Evolutionary conservation across 2,329 filamentous ascomycete genomes (phyloP), one percentile per base, ranked within the genome.

Genomic region (Periconia sp.): DNA sequence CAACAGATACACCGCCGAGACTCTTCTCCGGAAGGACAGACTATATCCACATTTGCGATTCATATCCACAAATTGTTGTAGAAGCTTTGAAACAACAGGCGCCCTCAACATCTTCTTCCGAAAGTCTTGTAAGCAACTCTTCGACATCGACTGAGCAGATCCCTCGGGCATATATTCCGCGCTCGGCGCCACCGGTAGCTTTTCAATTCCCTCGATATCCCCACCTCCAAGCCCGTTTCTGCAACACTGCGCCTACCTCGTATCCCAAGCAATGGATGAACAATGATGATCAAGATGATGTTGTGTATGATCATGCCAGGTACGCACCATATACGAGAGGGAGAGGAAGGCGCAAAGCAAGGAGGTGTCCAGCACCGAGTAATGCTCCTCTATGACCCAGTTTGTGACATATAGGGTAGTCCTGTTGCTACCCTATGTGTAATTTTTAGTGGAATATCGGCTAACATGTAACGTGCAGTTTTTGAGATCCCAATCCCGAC

Each of bases 1-100:
- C 18, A 8, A 24, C 33, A 10, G 8, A 22, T 10, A 10, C 22
- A 7, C 12, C 15, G 7, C 36, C 23, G 21, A 9, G 28, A 5
- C 26, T 30, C 3, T 11, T 19, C 4, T 16, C 21, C 5, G 16
- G 29, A 10, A 40, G 46, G n/a, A 45, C 48, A 4, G 57, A 65
- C 30, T 59, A 47, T 25, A 50, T 64, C 30, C 43, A 54, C 21
- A 50, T 61, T 2, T 52, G 54, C 15, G 58, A 61, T 6, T 46
- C 59, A 12, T 54, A 55, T 15, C 58, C 59, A 5, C 36, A 40
- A 6, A 40, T 58, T 4, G 36, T 63, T 6, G 36, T 53, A 7
- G 40, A 57, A 33, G 40, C 25, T 2, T 35, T 56, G 5, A 46
- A 48, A 26, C 12, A 47, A 11, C 34, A 42, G 7, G 13, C 32